Base-by-base conservation (phyloP, 352 stramenopile species). In the Globisporangium canariense region DNA sequence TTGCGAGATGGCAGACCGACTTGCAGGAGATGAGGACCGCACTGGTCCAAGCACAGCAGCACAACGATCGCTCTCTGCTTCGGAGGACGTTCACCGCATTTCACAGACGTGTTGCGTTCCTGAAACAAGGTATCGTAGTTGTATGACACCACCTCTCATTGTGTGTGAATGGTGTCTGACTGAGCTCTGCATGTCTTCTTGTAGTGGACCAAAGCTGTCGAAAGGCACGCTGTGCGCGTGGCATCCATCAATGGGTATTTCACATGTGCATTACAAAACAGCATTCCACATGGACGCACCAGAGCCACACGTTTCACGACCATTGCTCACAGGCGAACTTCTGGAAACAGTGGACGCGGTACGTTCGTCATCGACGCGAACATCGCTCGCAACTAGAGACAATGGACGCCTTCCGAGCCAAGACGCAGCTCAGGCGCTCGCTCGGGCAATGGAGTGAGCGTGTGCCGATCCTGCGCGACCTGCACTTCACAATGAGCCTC, bases 391-490 rank as follows among this genome's bases (percentile, higher is more conserved):
- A 57, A 9, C 40, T 65, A 4, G 8, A 30, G 13, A 4, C 56
- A 13, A 78, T 81, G 68, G 63, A 77, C 11, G 1, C 22, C 9
- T 41, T 69, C 13, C 67, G 69, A 25, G 1, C 40, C 0, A 13
- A 38, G 1, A 45, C 49, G 14, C 43, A 52, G 41, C 34, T 62
- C 7, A 38, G 8, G 1, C 13, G 14, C 14, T 18, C 52, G 2
- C 13, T 77, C 3, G 20, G 0, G 1, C 60, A 45, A 2, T 82
- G 71, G 74, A 30, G 11, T 2, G 67, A 68, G 43, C 51, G 66
- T 1, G 64, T 75, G 3, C 72, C 72, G 9, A 53, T 71, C 32
- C 62, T 71, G 60, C 66, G 49, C 32, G 75, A 82, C 45, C 58
- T 73, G 13, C 64, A 62, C n/a, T 57, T 67, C 6, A 74, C 70